These are phyloP conservation scores for Camellia oleifera DNA, from an alignment of 179 eudicot genomes.

Conservation along the genomic window DNA sequence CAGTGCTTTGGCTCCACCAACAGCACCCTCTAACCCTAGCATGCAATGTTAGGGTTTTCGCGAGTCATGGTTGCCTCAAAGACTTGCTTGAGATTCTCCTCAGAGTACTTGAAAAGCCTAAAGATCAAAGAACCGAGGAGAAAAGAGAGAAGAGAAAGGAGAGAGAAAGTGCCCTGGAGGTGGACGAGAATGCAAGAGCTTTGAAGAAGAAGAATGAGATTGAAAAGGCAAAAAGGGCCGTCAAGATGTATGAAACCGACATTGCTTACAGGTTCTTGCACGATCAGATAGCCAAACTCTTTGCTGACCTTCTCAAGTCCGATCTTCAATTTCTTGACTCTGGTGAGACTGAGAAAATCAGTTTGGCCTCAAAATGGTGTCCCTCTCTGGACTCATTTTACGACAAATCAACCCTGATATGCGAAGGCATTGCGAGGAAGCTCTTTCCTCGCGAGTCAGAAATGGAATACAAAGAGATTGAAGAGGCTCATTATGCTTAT, in stretches of 20 bases:
- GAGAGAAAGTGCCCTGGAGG: background rate
- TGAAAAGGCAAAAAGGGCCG: background rate
- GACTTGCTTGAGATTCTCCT: background rate
- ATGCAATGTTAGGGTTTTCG: background rate
- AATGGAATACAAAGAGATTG: background rate
- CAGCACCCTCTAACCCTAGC: slow-evolving; percentile 1
- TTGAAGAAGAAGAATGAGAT: background rate
- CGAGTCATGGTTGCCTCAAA: background rate
- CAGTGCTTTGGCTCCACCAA: background rate
- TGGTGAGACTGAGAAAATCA: background rate
- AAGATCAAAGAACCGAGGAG: background rate
- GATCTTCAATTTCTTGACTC: background rate
- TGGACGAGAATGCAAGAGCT: background rate
- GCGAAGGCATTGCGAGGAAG: background rate
- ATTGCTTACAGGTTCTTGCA: background rate
- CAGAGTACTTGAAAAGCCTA: background rate
- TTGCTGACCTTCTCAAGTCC: background rate
- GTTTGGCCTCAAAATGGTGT: background rate
- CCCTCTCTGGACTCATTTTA: background rate
- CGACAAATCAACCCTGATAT: background rate
- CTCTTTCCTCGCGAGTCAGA: background rate
- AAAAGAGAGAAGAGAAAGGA: background rate
- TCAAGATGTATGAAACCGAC: background rate
- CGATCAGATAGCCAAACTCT: background rate
- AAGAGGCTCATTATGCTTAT: background rate